Evolutionary conservation across 169 alveolate species (phyloP).

Genomic region (Plasmodium cynomolgi): DNA sequence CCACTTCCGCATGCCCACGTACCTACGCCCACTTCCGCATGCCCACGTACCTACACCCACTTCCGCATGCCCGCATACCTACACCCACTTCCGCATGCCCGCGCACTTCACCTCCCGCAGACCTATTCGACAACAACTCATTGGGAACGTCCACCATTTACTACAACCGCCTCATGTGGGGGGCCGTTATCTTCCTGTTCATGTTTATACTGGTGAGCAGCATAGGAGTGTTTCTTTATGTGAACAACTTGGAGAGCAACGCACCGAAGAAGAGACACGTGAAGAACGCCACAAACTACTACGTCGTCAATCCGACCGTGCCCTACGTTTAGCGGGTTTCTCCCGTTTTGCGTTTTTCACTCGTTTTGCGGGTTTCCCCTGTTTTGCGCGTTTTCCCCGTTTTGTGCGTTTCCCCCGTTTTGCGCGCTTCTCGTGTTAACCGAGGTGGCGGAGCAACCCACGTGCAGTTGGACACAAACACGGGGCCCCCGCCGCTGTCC

Average conservation of each 20-base stretch:
- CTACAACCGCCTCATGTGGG: slow-evolving; percentile 73
- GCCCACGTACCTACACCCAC: neutral
- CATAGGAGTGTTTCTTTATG: slow-evolving; percentile 58
- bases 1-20: neutral
- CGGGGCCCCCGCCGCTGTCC: neutral
- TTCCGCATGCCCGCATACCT: neutral
- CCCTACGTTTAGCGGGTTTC: neutral
- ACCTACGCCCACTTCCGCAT: neutral
- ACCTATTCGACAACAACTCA: slow-evolving; percentile 32
- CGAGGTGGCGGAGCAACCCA: neutral
- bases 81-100: neutral
- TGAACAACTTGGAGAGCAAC: slow-evolving; percentile 20
- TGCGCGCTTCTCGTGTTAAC: neutral
- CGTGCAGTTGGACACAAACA: neutral
- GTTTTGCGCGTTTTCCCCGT: neutral
- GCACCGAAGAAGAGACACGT: neutral
- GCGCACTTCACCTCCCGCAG: neutral
- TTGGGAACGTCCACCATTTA: slow-evolving; percentile 68
- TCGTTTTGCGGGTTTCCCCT: neutral
- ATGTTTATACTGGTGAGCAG: slow-evolving; percentile 52
- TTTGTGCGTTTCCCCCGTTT: neutral
- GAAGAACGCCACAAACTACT: slow-evolving; percentile 25
- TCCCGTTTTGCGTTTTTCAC: no score
- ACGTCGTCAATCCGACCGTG: slow-evolving; percentile 23
- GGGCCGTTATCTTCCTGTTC: slow-evolving; percentile 30